Evolutionary conservation across 1,139 yeast species (phyloP).

Genomic region (Scheffersomyces parashehatae): DNA sequence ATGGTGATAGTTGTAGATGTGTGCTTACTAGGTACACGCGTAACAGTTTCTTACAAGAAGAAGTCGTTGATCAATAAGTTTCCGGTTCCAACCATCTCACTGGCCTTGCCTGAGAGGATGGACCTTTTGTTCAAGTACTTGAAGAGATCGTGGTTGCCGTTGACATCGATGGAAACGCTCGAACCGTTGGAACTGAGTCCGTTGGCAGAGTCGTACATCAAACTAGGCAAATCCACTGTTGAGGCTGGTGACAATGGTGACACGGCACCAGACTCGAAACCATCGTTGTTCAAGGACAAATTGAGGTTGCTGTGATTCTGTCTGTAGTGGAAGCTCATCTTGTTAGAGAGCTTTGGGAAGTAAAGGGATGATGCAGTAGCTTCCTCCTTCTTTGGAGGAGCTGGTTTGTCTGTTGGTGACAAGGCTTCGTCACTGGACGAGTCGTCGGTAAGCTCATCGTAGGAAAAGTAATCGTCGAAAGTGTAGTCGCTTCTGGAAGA

Average conservation of each 20-base stretch:
- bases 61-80: slow-evolving; percentile 50
- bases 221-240: neutral
- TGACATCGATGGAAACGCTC: neutral
- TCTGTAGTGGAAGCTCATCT: slow-evolving; percentile 48
- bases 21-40: no score
- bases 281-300: slow-evolving; percentile 17
- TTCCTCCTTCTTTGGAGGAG: slow-evolving; percentile 7
- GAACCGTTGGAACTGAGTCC: neutral
- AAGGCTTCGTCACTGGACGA: slow-evolving; percentile 2
- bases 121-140: slow-evolving; percentile 46
- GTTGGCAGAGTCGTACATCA: neutral
- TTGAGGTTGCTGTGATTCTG: slow-evolving; percentile 44
- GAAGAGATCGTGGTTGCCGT: slow-evolving; percentile 25
- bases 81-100: slow-evolving; percentile 57
- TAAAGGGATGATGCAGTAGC: slow-evolving; percentile 15
- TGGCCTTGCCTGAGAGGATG: slow-evolving; percentile 50
- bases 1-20: no score
- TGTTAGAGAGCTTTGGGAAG: slow-evolving; percentile 12
- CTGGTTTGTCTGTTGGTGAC: slow-evolving; percentile 2
- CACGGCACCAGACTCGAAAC: slow-evolving; percentile 1
- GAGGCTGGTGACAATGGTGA: neutral
- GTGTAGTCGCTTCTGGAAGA: slow-evolving; percentile 31
- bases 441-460: slow-evolving; percentile 10
- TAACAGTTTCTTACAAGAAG: slow-evolving; percentile 26
- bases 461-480: slow-evolving; percentile 39